A percentile compares a stretch with the other conserved stretches of the same genome.
Evolutionary conservation across 495 filamentous ascomycete species (phyloP).

Genomic region (Clohesyomyces aquaticus): DNA sequence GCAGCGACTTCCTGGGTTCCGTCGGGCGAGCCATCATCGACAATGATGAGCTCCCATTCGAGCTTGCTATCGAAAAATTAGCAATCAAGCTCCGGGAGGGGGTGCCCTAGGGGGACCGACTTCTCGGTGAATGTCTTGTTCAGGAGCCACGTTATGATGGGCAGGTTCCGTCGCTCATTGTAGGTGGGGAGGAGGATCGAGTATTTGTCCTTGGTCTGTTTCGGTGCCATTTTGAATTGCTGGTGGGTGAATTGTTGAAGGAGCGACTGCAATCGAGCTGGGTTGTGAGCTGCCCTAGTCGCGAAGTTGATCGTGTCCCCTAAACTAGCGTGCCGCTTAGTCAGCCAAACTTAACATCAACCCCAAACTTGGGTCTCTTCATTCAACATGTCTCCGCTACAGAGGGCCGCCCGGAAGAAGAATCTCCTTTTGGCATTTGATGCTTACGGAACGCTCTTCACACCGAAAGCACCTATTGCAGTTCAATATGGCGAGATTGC

Average conservation of each 20-base stretch:
- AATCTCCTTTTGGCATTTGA: conserved; percentile 72
- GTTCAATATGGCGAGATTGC: conserved; percentile 67
- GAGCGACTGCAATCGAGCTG: conserved; percentile 20
- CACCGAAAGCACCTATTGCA: conserved; percentile 61
- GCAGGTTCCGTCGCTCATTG: conserved; percentile 96
- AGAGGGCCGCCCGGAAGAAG: conserved; percentile 27
- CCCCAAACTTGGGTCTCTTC: not conserved
- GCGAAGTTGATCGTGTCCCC: conserved; percentile 9
- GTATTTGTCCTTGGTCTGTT: conserved; percentile 73
- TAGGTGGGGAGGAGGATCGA: conserved; percentile 95
- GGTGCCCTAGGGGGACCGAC: conserved; percentile 47
- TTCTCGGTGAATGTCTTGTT: conserved; percentile 86
- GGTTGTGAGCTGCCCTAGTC: not conserved
- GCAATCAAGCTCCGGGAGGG: not conserved
- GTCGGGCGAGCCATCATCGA: conserved; percentile 97
- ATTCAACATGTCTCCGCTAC: conserved; percentile 5
- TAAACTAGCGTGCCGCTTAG: not conserved
- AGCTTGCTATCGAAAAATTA: conserved; percentile 65
- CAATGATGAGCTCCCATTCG: conserved; percentile 95
- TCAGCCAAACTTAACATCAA: not conserved
- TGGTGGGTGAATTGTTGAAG: not conserved
- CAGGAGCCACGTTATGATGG: conserved; percentile 92
- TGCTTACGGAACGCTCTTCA: conserved; percentile 77
- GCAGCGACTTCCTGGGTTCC: conserved; percentile 86
- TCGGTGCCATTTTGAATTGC: conserved; percentile 39